Evolutionary conservation across 139 green algal genomes (phyloP).

Genomic region (Coelastrella sp.): DNA sequence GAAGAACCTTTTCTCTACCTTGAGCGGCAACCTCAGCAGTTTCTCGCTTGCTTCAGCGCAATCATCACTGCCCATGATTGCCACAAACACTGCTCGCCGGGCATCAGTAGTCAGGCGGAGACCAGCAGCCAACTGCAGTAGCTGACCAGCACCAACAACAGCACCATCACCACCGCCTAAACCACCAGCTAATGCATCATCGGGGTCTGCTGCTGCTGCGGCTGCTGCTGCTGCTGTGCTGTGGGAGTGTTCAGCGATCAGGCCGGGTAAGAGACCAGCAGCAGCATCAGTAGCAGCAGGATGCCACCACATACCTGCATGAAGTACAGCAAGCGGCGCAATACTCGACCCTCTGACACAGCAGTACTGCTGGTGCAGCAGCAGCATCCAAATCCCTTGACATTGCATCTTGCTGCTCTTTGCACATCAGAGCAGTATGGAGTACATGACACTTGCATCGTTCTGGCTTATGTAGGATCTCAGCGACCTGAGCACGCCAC

Average conservation of each 20-base stretch:
- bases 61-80: slow-evolving; percentile 86
- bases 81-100: slow-evolving; percentile 71
- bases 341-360: not conserved
- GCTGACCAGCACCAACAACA: slow-evolving; percentile 44
- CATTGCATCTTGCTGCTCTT: no score
- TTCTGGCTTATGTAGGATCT: no score
- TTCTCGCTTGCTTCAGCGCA: slow-evolving; percentile 80
- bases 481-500: no score
- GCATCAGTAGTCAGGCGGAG: slow-evolving; percentile 79
- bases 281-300: slow-evolving; percentile 43
- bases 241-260: slow-evolving; percentile 51
- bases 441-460: no score
- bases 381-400: no score
- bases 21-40: slow-evolving; percentile 82
- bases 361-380: not conserved
- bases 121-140: slow-evolving; percentile 73
- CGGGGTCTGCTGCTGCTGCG: slow-evolving; percentile 18
- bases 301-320: slow-evolving; percentile 47
- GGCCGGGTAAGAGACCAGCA: slow-evolving; percentile 24
- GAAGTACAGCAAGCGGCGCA: not conserved
- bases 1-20: slow-evolving; percentile 51
- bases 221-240: slow-evolving; percentile 19
- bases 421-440: no score
- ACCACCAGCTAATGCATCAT: slow-evolving; percentile 32
- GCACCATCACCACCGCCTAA: slow-evolving; percentile 10